Base-by-base conservation (phyloP, 257 asterid genomes). In the Catharanthus roseus region DNA sequence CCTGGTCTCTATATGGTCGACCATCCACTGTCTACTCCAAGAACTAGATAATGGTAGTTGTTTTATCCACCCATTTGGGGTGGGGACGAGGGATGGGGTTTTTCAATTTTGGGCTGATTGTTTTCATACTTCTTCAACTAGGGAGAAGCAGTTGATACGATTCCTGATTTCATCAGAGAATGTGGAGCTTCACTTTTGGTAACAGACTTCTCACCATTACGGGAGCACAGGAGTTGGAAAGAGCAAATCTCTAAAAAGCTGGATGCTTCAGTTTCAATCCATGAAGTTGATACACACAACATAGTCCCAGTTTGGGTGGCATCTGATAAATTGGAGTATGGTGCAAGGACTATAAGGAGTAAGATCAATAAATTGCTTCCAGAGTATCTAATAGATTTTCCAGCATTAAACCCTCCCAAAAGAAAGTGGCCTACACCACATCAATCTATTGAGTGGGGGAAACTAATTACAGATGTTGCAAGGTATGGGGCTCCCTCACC, bases 251-350 rank as follows among this genome's bases (percentile, higher is more conserved):
- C 89, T 80, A 74, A 78, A 79, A 77, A 81, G 68, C 91, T 91
- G 79, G 70, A 69, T 41, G 90, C 62, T 10, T 83, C 88, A 8
- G 86, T 95, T 36, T 82, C 96, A 3, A 72, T 91, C 76, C 97
- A 91, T 39, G 97, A 95, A 82, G 95, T 95, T 71, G 99, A 95
- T 74, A 86, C 97, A 11, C 99, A 91, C 80, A 95, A 95, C 73
- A 86, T 95, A 58, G 95, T 95, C 72, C 99, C 99, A 45, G 69
- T 85, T 77, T 91, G 96, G 97, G 90, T 88, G 72, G 96, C 99
- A 36, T 95, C 99, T 5, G 76, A 79, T 68, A 95, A 95, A 74
- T 73, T 95, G 82, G 99, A 95, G 78, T 91, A 95, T 12, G 83
- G 90, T 73, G 99, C 99, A 28, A 82, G 87, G 83, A 91, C 99